A percentile compares a stretch with the other conserved stretches of the same genome.
Conservation (phyloP, 179 eudicot species). For the Silene vulgaris region DNA sequence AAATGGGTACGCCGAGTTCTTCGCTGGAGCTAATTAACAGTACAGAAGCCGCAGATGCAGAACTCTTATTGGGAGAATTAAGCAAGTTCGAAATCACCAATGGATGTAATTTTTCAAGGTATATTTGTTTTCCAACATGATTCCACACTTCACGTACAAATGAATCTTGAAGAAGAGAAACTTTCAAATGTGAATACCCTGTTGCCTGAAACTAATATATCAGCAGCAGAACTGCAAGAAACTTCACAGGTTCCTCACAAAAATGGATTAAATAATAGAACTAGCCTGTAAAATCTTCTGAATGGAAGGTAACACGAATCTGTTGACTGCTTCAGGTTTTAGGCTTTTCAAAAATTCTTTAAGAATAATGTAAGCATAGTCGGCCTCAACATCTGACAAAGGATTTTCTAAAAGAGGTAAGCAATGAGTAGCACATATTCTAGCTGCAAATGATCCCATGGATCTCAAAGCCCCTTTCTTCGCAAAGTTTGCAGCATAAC, state of each 20-base stretch:
- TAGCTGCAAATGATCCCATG: conserved; percentile 84
- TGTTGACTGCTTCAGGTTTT: conserved; percentile 52
- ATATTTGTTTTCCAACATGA: conserved; percentile 67
- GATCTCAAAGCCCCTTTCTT: conserved; percentile 71
- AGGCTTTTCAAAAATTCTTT: conserved; percentile 62
- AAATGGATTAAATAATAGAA: conserved; percentile 25
- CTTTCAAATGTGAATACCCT: conserved; percentile 78
- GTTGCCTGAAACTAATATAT: conserved; percentile 61
- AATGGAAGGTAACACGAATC: conserved; percentile 61
- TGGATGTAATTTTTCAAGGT: conserved; percentile 73
- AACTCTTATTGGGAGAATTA: conserved; percentile 63
- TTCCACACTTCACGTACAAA: conserved; percentile 88
- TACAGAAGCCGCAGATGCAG: conserved; percentile 85
- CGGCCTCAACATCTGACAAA: conserved; percentile 69
- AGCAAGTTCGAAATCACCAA: conserved; percentile 66
- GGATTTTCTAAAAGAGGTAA: conserved; percentile 52
- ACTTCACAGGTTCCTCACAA: not conserved
- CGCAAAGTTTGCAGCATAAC: conserved; percentile 74
- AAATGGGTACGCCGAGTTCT: conserved; percentile 87
- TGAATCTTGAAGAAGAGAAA: conserved; percentile 94
- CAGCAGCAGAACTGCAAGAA: conserved; percentile 21
- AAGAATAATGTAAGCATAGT: conserved; percentile 63
- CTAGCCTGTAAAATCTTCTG: conserved; percentile 92
- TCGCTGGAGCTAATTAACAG: conserved; percentile 89
- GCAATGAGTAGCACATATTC: conserved; percentile 85